Conservation (phyloP, 441 rosid species). For the Isatis lusitanica region DNA sequence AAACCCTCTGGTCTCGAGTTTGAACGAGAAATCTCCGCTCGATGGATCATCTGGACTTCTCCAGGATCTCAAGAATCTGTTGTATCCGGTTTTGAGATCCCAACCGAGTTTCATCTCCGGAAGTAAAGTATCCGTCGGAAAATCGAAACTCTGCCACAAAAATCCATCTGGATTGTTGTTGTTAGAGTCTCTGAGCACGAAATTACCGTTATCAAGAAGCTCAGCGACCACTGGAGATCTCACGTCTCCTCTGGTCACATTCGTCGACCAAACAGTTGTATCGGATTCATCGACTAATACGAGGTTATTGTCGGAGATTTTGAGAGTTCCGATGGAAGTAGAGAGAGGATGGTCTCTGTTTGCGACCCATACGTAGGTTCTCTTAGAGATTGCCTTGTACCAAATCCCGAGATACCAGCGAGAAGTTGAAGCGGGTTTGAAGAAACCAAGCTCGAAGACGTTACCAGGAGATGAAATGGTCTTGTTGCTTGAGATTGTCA, state of each 20-base stretch:
- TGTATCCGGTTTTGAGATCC: slow-evolving; percentile 43
- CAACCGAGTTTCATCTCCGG: slow-evolving; percentile 75
- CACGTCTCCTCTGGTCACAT: slow-evolving; percentile 34
- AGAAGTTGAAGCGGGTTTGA: slow-evolving; percentile 32
- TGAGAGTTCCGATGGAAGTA: slow-evolving; percentile 43
- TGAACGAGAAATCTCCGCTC: slow-evolving; percentile 49
- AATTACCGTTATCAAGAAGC: slow-evolving; percentile 69
- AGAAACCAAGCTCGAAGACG: slow-evolving; percentile 63
- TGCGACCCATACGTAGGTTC: slow-evolving; percentile 63
- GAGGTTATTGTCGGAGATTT: slow-evolving; percentile 43
- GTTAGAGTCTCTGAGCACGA: slow-evolving; percentile 52
- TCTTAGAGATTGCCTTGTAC: slow-evolving; percentile 48
- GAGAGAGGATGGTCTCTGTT: slow-evolving; percentile 59
- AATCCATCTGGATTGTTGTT: neutral
- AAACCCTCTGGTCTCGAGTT: slow-evolving; percentile 48
- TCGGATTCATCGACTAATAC: slow-evolving; percentile 39
- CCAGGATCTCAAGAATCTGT: slow-evolving; percentile 58
- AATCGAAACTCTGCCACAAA: slow-evolving; percentile 76
- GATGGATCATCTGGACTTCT: slow-evolving; percentile 49
- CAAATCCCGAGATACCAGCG: slow-evolving; percentile 55
- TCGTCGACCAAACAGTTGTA: slow-evolving; percentile 53
- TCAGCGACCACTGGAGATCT: slow-evolving; percentile 50
- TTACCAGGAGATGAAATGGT: slow-evolving; percentile 46
- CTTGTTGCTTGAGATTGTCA: slow-evolving; percentile 34
- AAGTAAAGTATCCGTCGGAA: slow-evolving; percentile 65